Percentiles rank a stretch among this genome's conserved stretches.
These are phyloP conservation scores for Stephanodiscus triporus DNA, from an alignment of 108 stramenopile species.

Conservation along the genomic window DNA sequence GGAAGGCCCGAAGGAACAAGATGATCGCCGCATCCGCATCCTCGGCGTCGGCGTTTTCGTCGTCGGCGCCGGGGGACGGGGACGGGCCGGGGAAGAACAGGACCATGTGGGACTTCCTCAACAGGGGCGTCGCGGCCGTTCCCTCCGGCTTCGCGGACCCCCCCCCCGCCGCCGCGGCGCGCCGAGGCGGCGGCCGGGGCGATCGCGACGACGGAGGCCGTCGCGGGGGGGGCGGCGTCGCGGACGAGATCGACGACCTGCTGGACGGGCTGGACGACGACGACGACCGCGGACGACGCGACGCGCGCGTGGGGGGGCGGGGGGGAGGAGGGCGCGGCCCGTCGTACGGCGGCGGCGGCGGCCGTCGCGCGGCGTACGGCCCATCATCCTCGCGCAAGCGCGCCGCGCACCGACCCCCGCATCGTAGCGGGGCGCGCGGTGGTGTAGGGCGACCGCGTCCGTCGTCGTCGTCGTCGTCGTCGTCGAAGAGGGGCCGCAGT, in stretches of 20 bases:
- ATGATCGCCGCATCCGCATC: conserved; percentile 16
- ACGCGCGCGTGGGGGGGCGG: neutral
- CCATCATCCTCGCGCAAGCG: neutral
- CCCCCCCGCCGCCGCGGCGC: too few relatives aligned
- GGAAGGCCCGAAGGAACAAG: conserved; percentile 69
- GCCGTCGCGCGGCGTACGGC: neutral
- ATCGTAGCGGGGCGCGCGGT: neutral
- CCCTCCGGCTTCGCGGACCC: too few relatives aligned
- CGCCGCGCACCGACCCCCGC: neutral
- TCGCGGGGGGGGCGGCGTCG: conserved; percentile 3
- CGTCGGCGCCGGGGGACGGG: conserved; percentile 30
- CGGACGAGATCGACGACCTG: neutral
- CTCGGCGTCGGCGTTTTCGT: conserved; percentile 13
- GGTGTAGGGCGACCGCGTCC: neutral
- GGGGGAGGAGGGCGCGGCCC: conserved; percentile 3
- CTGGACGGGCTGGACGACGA: neutral
- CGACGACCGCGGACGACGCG: conserved; percentile 9
- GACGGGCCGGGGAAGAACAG: conserved; percentile 2
- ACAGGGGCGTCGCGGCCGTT: conserved; percentile 46
- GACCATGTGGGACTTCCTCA: conserved; percentile 85
- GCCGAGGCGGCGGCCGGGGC: too few relatives aligned
- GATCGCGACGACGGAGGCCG: neutral
- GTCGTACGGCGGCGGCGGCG: too few relatives aligned
- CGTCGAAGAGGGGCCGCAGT: neutral
- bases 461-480: too few relatives aligned